These are phyloP conservation scores for Tricholoma saponaceum DNA, from an alignment of 768 basidiomycete species.

Conservation along the genomic window DNA sequence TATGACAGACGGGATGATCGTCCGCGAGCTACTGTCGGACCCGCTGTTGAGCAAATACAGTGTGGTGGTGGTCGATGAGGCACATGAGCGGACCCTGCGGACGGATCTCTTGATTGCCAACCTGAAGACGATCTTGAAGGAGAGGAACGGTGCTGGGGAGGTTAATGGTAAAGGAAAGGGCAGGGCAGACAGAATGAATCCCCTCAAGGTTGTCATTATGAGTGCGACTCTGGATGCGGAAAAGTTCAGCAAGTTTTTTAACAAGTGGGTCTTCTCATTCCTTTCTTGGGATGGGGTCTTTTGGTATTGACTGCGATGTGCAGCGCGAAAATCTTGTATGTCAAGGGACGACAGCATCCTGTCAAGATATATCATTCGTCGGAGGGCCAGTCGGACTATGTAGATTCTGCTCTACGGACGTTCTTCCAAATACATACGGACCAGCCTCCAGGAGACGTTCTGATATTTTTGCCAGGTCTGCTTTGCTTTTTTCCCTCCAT, in stretches of 20 bases:
- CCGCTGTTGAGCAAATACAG: slow-evolving; percentile 75
- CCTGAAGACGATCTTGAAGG: slow-evolving; percentile 74
- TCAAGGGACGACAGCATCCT: slow-evolving; percentile 91
- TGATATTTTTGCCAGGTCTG: slow-evolving; percentile 88
- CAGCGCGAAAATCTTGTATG: slow-evolving; percentile 85
- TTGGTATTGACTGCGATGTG: not conserved
- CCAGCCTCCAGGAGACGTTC: slow-evolving; percentile 78
- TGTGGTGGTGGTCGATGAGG: slow-evolving; percentile 91
- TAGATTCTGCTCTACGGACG: slow-evolving; percentile 85
- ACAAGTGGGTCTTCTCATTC: slow-evolving; percentile 50
- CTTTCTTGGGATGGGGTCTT: not conserved
- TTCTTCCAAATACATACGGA: slow-evolving; percentile 92
- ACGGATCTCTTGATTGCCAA: slow-evolving; percentile 93
- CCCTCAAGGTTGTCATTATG: slow-evolving; percentile 94
- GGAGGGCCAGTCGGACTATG: slow-evolving; percentile 74
- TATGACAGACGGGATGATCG: slow-evolving; percentile 96
- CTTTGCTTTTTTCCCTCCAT: not conserved
- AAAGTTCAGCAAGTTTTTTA: slow-evolving; percentile 86
- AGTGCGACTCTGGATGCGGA: slow-evolving; percentile 96
- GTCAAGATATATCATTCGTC: slow-evolving; percentile 82
- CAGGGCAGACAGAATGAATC: slow-evolving; percentile 38
- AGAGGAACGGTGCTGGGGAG: slow-evolving; percentile 46
- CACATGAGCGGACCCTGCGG: slow-evolving; percentile 91
- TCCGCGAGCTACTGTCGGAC: slow-evolving; percentile 85
- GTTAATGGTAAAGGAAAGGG: slow-evolving; percentile 43